phyloP scores from a whole-genome alignment of 306 rosid genomes.

The Lagenaria siceraria region DNA sequence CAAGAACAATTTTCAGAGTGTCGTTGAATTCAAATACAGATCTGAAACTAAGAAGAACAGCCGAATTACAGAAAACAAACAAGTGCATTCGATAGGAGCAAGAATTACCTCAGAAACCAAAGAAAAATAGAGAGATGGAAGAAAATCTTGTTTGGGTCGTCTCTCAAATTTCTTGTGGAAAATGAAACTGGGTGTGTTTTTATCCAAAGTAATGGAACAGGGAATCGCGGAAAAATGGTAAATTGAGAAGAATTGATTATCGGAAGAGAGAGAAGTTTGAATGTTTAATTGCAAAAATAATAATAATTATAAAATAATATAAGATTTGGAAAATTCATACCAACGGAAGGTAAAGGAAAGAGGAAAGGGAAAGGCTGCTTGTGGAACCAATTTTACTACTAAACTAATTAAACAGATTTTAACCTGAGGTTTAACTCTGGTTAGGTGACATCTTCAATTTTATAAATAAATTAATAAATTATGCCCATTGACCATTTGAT shows the following conservation, averaged over 20 bases:
- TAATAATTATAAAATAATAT: too few relatives aligned
- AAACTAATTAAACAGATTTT: background rate
- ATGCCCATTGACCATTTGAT: too few relatives aligned
- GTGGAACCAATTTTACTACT: background rate
- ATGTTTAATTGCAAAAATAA: background rate
- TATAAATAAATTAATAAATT: background rate
- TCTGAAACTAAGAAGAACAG: background rate
- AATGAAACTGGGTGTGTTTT: background rate
- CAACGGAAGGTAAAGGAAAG: background rate
- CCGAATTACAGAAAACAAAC: background rate
- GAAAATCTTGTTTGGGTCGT: background rate
- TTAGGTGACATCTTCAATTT: background rate
- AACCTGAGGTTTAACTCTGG: background rate
- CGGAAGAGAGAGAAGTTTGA: background rate
- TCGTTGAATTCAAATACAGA: background rate
- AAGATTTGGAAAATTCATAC: background rate
- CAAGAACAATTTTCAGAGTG: background rate
- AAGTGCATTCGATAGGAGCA: background rate
- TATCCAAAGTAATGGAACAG: constrained; percentile 5
- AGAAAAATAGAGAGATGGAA: background rate
- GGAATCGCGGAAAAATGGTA: background rate
- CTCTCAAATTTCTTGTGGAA: background rate
- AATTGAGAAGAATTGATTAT: background rate
- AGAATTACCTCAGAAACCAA: background rate
- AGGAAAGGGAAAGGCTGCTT: background rate